A percentile compares a stretch with the other conserved stretches of the same genome.
phyloP scores from a whole-genome alignment of 176 grass and related monocot species.

The Ampelocalamus luodianensis region DNA sequence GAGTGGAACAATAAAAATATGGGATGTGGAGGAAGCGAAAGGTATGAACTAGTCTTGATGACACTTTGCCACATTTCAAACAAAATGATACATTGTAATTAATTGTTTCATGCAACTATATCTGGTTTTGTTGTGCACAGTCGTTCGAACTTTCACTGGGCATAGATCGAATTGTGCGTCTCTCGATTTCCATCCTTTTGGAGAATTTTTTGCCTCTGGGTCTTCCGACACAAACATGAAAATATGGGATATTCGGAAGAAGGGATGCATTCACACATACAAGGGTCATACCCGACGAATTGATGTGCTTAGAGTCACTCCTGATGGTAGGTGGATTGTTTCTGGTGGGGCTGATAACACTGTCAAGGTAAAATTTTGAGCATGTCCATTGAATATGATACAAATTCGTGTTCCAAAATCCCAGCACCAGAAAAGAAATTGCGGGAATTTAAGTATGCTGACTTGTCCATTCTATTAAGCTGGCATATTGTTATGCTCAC shows the following conservation, averaged over 20 bases:
- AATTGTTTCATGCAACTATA: slow-evolving; percentile 3
- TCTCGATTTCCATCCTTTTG: slow-evolving; percentile 94
- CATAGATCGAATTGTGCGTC: slow-evolving; percentile 85
- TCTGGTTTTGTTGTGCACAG: slow-evolving; percentile 49
- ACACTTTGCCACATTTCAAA: neutral
- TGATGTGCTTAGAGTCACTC: slow-evolving; percentile 83
- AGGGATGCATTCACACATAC: slow-evolving; percentile 92
- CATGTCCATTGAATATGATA: slow-evolving; percentile 13
- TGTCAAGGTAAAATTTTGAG: slow-evolving; percentile 68
- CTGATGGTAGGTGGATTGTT: slow-evolving; percentile 96
- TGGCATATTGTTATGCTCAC: neutral
- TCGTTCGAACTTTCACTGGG: slow-evolving; percentile 84
- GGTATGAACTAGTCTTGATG: slow-evolving; percentile 38
- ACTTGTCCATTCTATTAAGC: neutral
- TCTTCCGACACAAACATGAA: slow-evolving; percentile 96
- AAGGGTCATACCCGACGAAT: slow-evolving; percentile 86
- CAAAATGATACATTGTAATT: slow-evolving; percentile 1
- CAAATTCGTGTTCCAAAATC: neutral
- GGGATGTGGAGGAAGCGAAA: slow-evolving; percentile 84
- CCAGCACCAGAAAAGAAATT: neutral
- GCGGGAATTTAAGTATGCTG: neutral
- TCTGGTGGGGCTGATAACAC: slow-evolving; percentile 75
- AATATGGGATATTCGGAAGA: slow-evolving; percentile 92
- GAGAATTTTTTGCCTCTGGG: slow-evolving; percentile 89
- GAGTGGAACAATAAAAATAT: slow-evolving; percentile 90